These are phyloP conservation scores for Moricandia moricandioides DNA, from an alignment of 345 rosid species.

Conservation along the genomic window DNA sequence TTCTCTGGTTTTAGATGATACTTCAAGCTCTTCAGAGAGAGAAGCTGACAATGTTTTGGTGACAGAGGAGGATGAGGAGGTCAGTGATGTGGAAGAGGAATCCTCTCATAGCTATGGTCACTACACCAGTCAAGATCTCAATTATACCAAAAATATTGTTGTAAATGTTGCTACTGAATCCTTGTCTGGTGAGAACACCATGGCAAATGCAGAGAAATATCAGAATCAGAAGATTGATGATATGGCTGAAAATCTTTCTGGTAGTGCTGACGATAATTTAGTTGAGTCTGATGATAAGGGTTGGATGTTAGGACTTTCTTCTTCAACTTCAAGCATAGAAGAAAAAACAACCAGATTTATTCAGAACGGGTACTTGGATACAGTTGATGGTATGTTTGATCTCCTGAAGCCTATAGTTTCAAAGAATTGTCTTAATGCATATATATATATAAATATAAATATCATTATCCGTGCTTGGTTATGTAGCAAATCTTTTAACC, in stretches of 20 bases:
- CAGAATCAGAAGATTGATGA: constrained; percentile 30
- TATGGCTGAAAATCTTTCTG: constrained; percentile 23
- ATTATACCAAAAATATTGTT: constrained; percentile 9
- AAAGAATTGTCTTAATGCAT: background rate
- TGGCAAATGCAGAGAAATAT: constrained; percentile 17
- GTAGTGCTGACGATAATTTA: constrained; percentile 12
- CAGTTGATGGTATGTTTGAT: constrained; percentile 50
- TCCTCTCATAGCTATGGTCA: constrained; percentile 26
- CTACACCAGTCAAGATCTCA: constrained; percentile 30
- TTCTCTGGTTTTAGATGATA: constrained; percentile 18
- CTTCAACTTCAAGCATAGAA: constrained; percentile 44
- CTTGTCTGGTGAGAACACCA: constrained; percentile 25
- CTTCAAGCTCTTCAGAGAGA: constrained; percentile 29
- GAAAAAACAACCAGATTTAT: constrained; percentile 62
- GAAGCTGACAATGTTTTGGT: constrained; percentile 13
- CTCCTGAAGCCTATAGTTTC: background rate
- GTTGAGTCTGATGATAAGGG: constrained; percentile 25
- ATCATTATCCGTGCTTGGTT: constrained; percentile 6
- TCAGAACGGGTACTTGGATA: constrained; percentile 65
- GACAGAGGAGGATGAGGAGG: constrained; percentile 29
- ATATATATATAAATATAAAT: background rate
- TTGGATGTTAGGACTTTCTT: constrained; percentile 27
- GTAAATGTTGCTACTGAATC: constrained; percentile 23
- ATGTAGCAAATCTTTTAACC: background rate
- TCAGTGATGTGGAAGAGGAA: constrained; percentile 13